A percentile compares a stretch with the other conserved stretches of the same genome.
Evolutionary conservation across 2,329 filamentous ascomycete species (phyloP).

Genomic region (Alternaria atra): DNA sequence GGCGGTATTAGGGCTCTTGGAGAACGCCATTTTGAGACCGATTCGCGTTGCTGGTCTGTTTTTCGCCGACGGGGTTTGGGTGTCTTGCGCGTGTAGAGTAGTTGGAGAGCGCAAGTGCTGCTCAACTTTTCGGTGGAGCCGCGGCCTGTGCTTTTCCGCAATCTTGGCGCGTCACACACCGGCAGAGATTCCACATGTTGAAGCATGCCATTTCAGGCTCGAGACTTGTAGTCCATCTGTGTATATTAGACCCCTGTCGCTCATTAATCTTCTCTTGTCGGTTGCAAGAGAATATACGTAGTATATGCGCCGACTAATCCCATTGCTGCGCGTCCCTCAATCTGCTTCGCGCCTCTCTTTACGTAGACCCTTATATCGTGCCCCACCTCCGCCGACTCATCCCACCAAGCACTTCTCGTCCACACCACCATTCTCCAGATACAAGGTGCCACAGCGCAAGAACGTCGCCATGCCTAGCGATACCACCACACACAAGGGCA

Average conservation of each 20-base stretch:
- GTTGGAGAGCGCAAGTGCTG: background rate
- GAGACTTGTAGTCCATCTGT: constrained; percentile 17
- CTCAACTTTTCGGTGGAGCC: constrained; percentile 28
- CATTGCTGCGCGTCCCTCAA: constrained; percentile 50
- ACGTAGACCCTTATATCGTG: constrained; percentile 38
- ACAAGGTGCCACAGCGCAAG: constrained; percentile 41
- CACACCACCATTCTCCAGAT: constrained; percentile 41
- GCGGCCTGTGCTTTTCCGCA: constrained; percentile 15
- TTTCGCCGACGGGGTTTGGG: too few relatives aligned
- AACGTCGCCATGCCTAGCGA: constrained; percentile 42
- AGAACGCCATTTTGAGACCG: constrained; percentile 58
- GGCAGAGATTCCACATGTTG: constrained; percentile 4
- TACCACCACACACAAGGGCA: constrained; percentile 72
- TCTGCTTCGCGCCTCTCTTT: constrained; percentile 35
- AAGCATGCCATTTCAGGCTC: constrained; percentile 16
- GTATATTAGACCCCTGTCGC: constrained; percentile 32
- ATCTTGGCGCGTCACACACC: constrained; percentile 17
- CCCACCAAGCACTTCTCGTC: constrained; percentile 48
- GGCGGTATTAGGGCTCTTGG: constrained; percentile 57
- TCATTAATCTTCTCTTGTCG: constrained; percentile 32
- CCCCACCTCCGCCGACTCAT: constrained; percentile 43
- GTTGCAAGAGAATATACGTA: constrained; percentile 25
- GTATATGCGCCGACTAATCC: constrained; percentile 51
- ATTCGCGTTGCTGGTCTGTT: background rate
- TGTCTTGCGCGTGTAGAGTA: too few relatives aligned